Base-by-base conservation (phyloP, 257 asterid species). In the Craterostigma plantagineum region DNA sequence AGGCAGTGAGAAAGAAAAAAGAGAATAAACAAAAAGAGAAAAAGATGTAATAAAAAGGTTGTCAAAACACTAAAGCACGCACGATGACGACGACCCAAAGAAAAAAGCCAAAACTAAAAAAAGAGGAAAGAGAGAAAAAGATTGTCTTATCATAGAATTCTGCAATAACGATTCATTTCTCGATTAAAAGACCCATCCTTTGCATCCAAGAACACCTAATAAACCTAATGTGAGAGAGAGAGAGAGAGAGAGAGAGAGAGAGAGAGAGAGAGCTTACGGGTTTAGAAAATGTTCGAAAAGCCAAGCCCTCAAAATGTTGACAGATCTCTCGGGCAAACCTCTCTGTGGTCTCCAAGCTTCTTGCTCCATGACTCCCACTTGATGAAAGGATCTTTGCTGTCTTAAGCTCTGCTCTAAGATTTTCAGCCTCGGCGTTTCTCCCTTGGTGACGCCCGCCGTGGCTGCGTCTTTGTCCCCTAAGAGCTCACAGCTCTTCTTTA, bases 311-410 rank as follows among this genome's bases (percentile, higher is more conserved):
- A 90, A 64, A 40, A 80, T 73, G 68, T 79, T 90, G 50, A 90
- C 96, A 0, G 99, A 90, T 4, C 96, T 66, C 56, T 84, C 96
- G n/a, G 99, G 99, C 60, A 90, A 37, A 0, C 99, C 99, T 18
- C 99, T 44, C 40, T 84, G 99, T 2, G 99, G 99, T 52, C 99
- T 46, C 99, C 99, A 90, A 0, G 96, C 99, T 59, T 83, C 96
- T 52, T 90, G 99, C 39, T 90, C 96, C 91, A 80, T 75, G 80
- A 80, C 75, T 2, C 99, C 99, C 90, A 90, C 83, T 48, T 90
- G 99, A 42, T 80, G 91, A 33, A 83, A 75, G 0, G 90, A 92
- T 11, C 92, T 47, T 42, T 90, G 99, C 23, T 90, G 96, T 23
- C 99, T 66, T 7, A 80, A 57, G 45, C 79, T 79, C 54, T 77